Evolutionary conservation across 2,329 filamentous ascomycete genomes (phyloP).

Genomic region (Madurella mycetomatis): DNA sequence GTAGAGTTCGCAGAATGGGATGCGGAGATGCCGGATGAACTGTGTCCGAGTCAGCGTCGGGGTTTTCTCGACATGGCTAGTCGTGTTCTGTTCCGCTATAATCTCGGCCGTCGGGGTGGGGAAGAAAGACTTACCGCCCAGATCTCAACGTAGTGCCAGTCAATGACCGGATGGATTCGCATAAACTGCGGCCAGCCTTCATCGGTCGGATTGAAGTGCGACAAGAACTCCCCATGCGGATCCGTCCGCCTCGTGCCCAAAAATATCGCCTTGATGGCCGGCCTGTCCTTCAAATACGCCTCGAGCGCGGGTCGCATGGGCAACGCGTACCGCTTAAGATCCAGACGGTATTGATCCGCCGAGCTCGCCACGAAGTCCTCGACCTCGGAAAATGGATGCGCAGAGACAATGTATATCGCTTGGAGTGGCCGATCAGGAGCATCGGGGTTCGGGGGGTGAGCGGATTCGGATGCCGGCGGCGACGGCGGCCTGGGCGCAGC

Average conservation of each 20-base stretch:
- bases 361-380: constrained; percentile 75
- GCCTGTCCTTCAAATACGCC: constrained; percentile 64
- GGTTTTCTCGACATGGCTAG: constrained; percentile 1
- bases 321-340: constrained; percentile 67
- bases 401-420: constrained; percentile 83
- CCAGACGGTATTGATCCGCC: constrained; percentile 65
- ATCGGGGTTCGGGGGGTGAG: background rate
- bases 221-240: constrained; percentile 76
- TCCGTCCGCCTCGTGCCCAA: constrained; percentile 88
- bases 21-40: constrained; percentile 74
- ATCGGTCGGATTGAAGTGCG: constrained; percentile 83
- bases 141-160: constrained; percentile 95
- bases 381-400: constrained; percentile 79
- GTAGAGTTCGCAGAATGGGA: constrained; percentile 84
- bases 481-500: constrained; percentile 9
- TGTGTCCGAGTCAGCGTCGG: constrained; percentile 31
- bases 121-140: constrained; percentile 72
- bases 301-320: constrained; percentile 79
- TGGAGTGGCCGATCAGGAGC: constrained; percentile 52
- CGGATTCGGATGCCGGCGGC: background rate
- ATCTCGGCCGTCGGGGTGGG: background rate
- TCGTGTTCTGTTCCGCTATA: background rate
- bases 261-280: constrained; percentile 70
- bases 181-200: constrained; percentile 87
- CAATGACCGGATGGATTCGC: constrained; percentile 90